Evolutionary conservation across 164 flowering plant genomes (phyloP), one percentile per base, ranked within the genome.

Genomic region (Chimonanthus praecox): DNA sequence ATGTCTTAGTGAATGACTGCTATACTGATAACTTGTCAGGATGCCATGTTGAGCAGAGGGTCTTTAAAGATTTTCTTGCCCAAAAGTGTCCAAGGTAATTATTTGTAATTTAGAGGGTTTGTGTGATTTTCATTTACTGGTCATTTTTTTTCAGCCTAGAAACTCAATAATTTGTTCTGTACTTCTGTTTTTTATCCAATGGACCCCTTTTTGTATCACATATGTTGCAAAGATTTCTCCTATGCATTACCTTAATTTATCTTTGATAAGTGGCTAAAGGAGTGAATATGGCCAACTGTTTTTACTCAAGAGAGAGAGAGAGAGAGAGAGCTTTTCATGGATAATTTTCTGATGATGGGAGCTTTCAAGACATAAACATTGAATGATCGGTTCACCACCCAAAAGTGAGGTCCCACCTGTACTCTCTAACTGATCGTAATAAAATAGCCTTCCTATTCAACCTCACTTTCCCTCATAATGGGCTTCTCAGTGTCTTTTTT

Each of bases 41-140:
- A 71, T 95, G 99, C 81, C 97, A 95, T 82, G 96, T 93, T 66
- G 98, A 93, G 70, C 97, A 93, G 80, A 86, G 97, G 70, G 99
- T 93, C 54, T 93, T 93, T 80, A 87, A 84, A 77, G 99, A 95
- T 82, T 79, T 95, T 76, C 90, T 95, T 47, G 64, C 83, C 43
- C 85, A 87, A 77, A 88, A 90, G 73, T 91, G 94, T 70, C 98
- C 98, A 33, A 85, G 90, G 99, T 95, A 74, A 20, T 65, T 9
- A 65, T 11, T 65, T 65, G 46, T 33, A 21, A 65, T 51, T 51
- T 8, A 8, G 58, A 13, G 13, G 13, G 13, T 9, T 9, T 51
- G 58, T 51, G 33, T 51, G 58, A 51, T 51, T 51, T 13, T 51
- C 13, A 13, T 10, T 10, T 51, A 51, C 13, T 7, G n/a, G 60